Evolutionary conservation across 768 basidiomycete genomes (phyloP).

Genomic region (Hypsizygus marmoreus): DNA sequence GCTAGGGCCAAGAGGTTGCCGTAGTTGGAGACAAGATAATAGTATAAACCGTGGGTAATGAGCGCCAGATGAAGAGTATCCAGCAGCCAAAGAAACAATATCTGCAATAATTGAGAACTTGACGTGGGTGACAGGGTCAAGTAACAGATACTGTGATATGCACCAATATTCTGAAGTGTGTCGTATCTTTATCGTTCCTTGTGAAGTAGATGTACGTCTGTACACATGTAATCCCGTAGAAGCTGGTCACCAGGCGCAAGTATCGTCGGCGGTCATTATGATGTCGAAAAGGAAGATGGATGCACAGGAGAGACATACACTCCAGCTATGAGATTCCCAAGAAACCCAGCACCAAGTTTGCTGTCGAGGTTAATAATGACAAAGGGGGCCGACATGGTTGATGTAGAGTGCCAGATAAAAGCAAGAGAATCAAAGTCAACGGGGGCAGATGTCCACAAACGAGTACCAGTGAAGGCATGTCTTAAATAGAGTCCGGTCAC

Average conservation of each 20-base stretch:
- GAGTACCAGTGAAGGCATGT: too few relatives aligned
- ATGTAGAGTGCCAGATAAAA: too few relatives aligned
- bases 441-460: too few relatives aligned
- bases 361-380: constrained; percentile 27
- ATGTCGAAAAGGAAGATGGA: too few relatives aligned
- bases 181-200: constrained; percentile 28
- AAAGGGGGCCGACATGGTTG: constrained; percentile 2
- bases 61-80: constrained; percentile 36
- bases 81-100: constrained; percentile 32
- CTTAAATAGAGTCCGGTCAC: too few relatives aligned
- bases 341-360: constrained; percentile 46
- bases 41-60: constrained; percentile 35
- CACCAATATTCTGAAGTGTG: constrained; percentile 31
- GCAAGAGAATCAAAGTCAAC: too few relatives aligned
- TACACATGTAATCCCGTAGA: constrained; percentile 43
- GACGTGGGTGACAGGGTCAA: background rate
- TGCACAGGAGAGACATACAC: constrained; percentile 32
- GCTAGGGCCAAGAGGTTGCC: constrained; percentile 26
- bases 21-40: constrained; percentile 36
- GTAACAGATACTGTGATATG: constrained; percentile 7
- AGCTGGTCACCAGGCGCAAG: too few relatives aligned
- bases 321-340: constrained; percentile 42
- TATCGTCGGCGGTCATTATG: too few relatives aligned
- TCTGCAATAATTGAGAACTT: constrained; percentile 10
- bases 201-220: constrained; percentile 44